phyloP scores from a whole-genome alignment of 2,329 filamentous ascomycete species.

The Colletotrichum gloeosporioides region DNA sequence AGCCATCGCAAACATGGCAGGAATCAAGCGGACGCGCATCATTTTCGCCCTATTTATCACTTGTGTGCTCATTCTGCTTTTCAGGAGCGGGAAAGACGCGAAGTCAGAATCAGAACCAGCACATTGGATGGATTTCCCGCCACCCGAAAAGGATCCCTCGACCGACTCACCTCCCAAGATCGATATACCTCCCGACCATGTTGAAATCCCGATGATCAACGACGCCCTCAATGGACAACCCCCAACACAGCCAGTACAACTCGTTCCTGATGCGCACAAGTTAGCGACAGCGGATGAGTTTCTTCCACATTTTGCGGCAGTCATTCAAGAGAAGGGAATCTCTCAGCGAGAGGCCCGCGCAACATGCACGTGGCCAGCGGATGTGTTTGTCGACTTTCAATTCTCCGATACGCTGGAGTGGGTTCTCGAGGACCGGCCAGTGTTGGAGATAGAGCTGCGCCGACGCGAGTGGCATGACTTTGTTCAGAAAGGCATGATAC shows the following conservation, averaged over 20 bases:
- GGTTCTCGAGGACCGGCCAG: constrained; percentile 3
- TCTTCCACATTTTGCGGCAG: background rate
- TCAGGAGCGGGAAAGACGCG: background rate
- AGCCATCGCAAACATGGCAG: background rate
- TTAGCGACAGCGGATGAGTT: constrained; percentile 2
- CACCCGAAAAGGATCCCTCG: background rate
- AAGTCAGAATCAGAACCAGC: background rate
- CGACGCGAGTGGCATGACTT: constrained; percentile 15
- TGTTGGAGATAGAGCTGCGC: constrained; percentile 8
- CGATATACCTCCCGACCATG: background rate
- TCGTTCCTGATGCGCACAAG: background rate
- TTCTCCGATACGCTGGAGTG: constrained; percentile 4
- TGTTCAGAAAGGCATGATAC: background rate
- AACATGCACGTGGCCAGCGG: constrained; percentile 4
- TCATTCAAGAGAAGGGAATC: background rate
- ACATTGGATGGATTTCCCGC: background rate
- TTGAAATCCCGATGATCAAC: background rate
- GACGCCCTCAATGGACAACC: background rate
- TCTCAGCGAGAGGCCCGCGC: background rate
- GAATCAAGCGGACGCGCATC: background rate
- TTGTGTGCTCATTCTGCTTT: background rate
- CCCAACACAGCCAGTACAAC: background rate
- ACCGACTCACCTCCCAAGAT: background rate
- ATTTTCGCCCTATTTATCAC: background rate
- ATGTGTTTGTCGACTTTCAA: constrained; percentile 1